Evolutionary conservation across 192 early-diverging fungal species (phyloP).

Genomic region (Thamnidium elegans): DNA sequence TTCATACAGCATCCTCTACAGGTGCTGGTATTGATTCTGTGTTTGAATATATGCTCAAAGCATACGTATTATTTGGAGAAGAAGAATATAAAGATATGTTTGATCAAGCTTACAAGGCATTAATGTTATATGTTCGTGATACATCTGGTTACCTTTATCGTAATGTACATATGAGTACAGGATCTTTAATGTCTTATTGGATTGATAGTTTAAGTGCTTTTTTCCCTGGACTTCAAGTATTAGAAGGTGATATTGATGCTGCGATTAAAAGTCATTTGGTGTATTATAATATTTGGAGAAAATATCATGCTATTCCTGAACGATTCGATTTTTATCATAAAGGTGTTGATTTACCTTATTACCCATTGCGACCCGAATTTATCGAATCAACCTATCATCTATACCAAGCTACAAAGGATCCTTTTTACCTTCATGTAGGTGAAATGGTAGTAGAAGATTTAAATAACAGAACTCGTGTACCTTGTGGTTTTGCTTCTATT

Average conservation of each 20-base stretch:
- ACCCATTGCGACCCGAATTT: constrained; percentile 92
- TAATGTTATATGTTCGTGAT: constrained; percentile 64
- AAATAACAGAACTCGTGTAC: constrained; percentile 59
- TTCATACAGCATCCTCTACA: constrained; percentile 65
- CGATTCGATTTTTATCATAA: constrained; percentile 74
- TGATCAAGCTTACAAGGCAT: constrained; percentile 65
- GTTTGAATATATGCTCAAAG: constrained; percentile 91
- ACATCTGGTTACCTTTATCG: constrained; percentile 75
- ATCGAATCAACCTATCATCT: constrained; percentile 92
- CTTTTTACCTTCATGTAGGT: constrained; percentile 87
- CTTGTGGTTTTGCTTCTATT: constrained; percentile 81
- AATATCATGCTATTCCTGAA: constrained; percentile 85
- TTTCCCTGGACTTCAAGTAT: constrained; percentile 87
- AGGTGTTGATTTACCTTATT: constrained; percentile 62
- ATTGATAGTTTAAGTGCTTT: constrained; percentile 89
- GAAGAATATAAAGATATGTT: constrained; percentile 73
- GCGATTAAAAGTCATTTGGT: constrained; percentile 82
- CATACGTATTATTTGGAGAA: constrained; percentile 86
- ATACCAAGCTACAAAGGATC: constrained; percentile 86
- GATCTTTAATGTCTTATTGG: constrained; percentile 68
- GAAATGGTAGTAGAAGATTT: constrained; percentile 84
- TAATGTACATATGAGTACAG: constrained; percentile 81
- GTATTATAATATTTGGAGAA: constrained; percentile 85
- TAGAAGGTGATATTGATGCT: constrained; percentile 82
- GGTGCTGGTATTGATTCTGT: constrained; percentile 93